phyloP scores from a whole-genome alignment of 306 rosid genomes.

The Neltuma alba region DNA sequence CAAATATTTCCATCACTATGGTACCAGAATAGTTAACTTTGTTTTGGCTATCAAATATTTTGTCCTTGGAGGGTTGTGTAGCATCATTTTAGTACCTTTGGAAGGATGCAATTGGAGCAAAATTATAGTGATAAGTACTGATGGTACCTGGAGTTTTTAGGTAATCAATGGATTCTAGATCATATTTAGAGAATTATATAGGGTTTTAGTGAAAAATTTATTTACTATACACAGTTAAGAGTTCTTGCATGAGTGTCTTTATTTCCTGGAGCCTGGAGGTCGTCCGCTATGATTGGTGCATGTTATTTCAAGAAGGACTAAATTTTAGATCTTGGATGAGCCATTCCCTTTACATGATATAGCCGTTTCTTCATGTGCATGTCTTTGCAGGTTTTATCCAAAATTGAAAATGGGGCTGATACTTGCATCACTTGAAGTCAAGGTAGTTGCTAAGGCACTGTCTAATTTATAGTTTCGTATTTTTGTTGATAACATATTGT shows the following conservation, averaged over 20 bases:
- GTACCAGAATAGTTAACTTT: not conserved
- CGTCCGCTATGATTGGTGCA: not conserved
- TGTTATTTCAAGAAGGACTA: not conserved
- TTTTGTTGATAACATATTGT: conserved; percentile 10
- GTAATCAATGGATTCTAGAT: not conserved
- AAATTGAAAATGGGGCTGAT: conserved; percentile 59
- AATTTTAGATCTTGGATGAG: not conserved
- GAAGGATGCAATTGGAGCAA: not conserved
- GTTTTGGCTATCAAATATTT: not conserved
- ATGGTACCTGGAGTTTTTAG: not conserved
- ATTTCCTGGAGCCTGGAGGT: not conserved
- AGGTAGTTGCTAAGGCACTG: conserved; percentile 56
- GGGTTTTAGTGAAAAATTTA: not conserved
- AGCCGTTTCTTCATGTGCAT: conserved; percentile 8
- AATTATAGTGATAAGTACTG: not conserved
- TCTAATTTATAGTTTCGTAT: conserved; percentile 5
- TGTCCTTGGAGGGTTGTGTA: not conserved
- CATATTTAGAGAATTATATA: not conserved
- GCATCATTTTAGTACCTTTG: not conserved
- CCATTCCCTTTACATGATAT: conserved; percentile 16
- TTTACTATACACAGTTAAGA: not conserved
- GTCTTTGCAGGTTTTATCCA: conserved; percentile 73
- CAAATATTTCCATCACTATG: not conserved
- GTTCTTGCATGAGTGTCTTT: not conserved
- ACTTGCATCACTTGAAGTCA: conserved; percentile 63